A percentile compares a stretch with the other conserved stretches of the same genome.
Conservation (phyloP, 2,329 filamentous ascomycete genomes). For the Colletotrichum salicis region DNA sequence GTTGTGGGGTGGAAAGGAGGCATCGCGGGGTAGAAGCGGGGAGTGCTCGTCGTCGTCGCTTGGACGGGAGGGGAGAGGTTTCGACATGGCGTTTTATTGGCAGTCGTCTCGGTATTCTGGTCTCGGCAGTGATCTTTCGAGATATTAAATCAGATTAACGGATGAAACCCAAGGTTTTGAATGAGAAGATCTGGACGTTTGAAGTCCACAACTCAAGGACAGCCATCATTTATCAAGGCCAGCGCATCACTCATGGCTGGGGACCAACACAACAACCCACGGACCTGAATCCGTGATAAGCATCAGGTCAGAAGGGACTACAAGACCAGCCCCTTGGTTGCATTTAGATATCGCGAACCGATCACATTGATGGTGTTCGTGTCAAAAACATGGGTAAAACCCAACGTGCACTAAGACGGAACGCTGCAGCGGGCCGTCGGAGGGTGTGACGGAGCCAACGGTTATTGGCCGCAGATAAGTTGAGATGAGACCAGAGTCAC, state of each 20-base stretch:
- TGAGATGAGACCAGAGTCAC: conserved; percentile 24
- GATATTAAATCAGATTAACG: background rate
- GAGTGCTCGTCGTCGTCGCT: conserved; percentile 2
- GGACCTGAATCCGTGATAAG: background rate
- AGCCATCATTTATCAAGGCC: background rate
- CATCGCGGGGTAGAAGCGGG: conserved; percentile 15
- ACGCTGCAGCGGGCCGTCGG: conserved; percentile 19
- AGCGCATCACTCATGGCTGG: no score
- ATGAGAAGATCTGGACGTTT: background rate
- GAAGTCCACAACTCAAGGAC: background rate
- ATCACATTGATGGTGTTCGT: conserved; percentile 3
- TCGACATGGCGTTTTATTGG: conserved; percentile 17
- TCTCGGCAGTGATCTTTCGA: background rate
- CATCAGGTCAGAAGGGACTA: background rate
- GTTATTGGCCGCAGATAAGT: conserved; percentile 19
- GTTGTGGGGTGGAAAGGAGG: background rate
- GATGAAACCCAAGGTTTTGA: background rate
- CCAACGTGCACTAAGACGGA: conserved; percentile 14
- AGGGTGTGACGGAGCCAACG: conserved; percentile 18
- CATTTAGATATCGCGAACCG: background rate
- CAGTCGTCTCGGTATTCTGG: background rate
- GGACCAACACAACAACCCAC: no score
- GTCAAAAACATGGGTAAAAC: background rate
- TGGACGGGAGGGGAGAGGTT: background rate
- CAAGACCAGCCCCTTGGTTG: background rate